A percentile compares a stretch with the other conserved stretches of the same genome.
Conservation (phyloP, 2,329 filamentous ascomycete species). For the Myriosclerotinia curreyana region DNA sequence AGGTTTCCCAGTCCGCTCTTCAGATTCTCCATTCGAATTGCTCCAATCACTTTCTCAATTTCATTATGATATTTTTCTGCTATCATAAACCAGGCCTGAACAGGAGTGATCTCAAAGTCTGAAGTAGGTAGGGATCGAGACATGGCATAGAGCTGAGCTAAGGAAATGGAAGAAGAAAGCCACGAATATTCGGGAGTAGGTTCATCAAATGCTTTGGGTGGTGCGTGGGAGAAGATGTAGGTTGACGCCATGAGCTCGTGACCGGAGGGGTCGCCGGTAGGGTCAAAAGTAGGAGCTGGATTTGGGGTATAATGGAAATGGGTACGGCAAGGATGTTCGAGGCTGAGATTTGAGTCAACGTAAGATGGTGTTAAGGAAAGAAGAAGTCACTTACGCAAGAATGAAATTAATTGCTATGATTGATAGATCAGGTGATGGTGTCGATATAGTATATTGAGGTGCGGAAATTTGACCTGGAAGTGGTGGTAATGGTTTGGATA, state of each 20-base stretch:
- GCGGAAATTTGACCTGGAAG: neutral
- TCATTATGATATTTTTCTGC: constrained; percentile 23
- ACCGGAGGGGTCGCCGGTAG: constrained; percentile 22
- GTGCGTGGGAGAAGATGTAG: constrained; percentile 30
- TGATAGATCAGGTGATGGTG: constrained; percentile 21
- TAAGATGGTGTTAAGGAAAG: neutral
- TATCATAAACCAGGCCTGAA: constrained; percentile 37
- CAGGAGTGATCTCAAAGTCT: constrained; percentile 36
- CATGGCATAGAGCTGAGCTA: constrained; percentile 29
- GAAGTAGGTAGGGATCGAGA: constrained; percentile 27
- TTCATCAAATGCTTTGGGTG: constrained; percentile 19
- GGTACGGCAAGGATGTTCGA: constrained; percentile 18
- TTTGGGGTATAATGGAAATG: constrained; percentile 10
- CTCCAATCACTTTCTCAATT: constrained; percentile 16
- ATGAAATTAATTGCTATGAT: constrained; percentile 37
- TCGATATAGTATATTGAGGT: neutral
- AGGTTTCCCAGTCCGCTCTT: constrained; percentile 29
- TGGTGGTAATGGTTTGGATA: constrained; percentile 16
- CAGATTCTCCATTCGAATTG: constrained; percentile 23
- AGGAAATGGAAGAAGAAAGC: constrained; percentile 19
- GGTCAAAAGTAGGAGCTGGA: constrained; percentile 22
- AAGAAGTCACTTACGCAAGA: constrained; percentile 31
- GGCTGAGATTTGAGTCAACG: neutral
- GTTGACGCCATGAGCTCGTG: constrained; percentile 36
- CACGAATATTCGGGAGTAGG: constrained; percentile 15